A percentile compares a stretch with the other conserved stretches of the same genome.
phyloP scores from a whole-genome alignment of 305 asterid genomes.

The Petunia hybrid region DNA sequence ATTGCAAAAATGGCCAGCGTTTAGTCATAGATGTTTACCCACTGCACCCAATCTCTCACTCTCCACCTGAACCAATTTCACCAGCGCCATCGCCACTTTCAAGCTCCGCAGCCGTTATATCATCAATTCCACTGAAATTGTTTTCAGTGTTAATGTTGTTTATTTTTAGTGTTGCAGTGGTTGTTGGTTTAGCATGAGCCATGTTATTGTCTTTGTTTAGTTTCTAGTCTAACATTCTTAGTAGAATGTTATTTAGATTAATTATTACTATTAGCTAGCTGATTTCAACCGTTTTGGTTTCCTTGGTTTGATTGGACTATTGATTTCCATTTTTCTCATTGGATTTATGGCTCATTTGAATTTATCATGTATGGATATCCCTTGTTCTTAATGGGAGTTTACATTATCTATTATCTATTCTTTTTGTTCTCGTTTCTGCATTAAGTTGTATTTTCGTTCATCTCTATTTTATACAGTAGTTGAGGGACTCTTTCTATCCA shows the following conservation, averaged over 20 bases:
- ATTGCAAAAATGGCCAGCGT: constrained; percentile 60
- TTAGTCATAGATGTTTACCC: constrained; percentile 51
- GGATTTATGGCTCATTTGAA: constrained; percentile 3
- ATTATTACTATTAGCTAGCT: neutral
- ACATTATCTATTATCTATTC: neutral
- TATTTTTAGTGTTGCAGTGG: neutral
- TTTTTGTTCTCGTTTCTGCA: no score
- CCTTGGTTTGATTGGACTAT: neutral
- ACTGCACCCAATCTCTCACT: constrained; percentile 36
- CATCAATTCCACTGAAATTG: neutral
- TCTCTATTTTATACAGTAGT: no score
- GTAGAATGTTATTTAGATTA: neutral
- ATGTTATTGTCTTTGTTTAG: neutral
- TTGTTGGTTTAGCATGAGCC: constrained; percentile 1
- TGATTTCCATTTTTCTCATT: neutral
- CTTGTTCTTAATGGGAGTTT: neutral
- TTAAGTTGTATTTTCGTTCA: neutral
- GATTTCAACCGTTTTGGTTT: neutral
- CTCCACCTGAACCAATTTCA: constrained; percentile 39
- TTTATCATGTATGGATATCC: constrained; percentile 3
- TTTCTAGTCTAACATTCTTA: neutral
- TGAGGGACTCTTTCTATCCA: no score
- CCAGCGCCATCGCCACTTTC: constrained; percentile 22
- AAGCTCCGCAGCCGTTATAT: neutral
- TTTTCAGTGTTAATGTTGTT: neutral